Conservation (phyloP, 495 filamentous ascomycete genomes). For the Penicillium turbatum region DNA sequence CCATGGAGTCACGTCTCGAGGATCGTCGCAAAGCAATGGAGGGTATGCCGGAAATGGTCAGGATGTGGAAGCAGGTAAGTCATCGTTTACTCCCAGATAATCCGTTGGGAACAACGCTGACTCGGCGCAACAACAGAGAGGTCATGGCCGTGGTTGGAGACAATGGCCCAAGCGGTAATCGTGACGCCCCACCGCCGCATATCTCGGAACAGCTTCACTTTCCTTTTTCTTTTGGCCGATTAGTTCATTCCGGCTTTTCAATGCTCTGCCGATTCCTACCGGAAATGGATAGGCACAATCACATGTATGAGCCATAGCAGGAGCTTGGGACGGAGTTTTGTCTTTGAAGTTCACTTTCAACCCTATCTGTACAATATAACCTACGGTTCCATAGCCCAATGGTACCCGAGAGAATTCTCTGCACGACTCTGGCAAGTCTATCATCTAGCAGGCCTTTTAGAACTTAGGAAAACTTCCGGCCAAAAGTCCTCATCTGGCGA, state of each 20-base stretch:
- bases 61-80: conserved; percentile 88
- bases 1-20: conserved; percentile 76
- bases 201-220: conserved; percentile 10
- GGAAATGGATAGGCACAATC: conserved; percentile 6
- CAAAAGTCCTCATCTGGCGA: background rate
- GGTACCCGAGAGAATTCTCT: background rate
- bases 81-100: background rate
- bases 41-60: conserved; percentile 85
- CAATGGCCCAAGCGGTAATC: conserved; percentile 68
- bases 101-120: conserved; percentile 19
- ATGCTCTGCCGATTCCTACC: conserved; percentile 21
- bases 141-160: conserved; percentile 84
- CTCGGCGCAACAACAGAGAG: conserved; percentile 57
- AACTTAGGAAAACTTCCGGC: too few species aligned
- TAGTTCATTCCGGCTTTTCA: conserved; percentile 20
- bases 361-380: conserved; percentile 24
- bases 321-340: conserved; percentile 34
- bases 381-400: conserved; percentile 10
- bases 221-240: conserved; percentile 11
- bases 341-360: conserved; percentile 17
- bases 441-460: background rate
- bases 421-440: conserved; percentile 1
- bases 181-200: background rate
- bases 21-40: conserved; percentile 86
- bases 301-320: conserved; percentile 31